These are phyloP conservation scores for Daldinia childiae DNA, from an alignment of 495 filamentous ascomycete genomes.

Conservation along the genomic window DNA sequence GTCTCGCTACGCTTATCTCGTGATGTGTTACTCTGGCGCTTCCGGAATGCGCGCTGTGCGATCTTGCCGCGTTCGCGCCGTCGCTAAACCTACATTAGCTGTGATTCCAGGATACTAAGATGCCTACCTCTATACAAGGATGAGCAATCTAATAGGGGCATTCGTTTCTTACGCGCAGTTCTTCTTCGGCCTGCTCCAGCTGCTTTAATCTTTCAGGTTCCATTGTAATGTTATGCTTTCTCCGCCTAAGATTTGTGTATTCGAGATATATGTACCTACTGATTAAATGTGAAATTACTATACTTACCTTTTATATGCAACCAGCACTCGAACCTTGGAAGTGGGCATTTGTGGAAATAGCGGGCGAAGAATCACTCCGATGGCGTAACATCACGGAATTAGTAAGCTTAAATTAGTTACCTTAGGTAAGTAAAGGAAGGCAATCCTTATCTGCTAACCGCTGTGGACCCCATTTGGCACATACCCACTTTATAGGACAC, in stretches of 20 bases:
- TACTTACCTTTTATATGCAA: neutral
- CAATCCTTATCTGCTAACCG: no score
- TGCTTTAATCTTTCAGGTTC: constrained; percentile 21
- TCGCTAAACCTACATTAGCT: constrained; percentile 28
- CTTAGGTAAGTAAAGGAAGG: neutral
- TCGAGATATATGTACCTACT: no score
- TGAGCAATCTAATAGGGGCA: neutral
- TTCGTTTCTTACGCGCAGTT: constrained; percentile 18
- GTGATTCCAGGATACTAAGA: neutral
- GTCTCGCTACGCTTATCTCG: constrained; percentile 22
- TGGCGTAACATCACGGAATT: constrained; percentile 15
- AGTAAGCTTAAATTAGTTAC: neutral
- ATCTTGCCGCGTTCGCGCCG: constrained; percentile 41
- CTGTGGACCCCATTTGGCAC: no score
- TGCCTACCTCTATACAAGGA: neutral
- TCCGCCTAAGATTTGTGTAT: neutral
- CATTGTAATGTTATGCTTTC: constrained; percentile 11
- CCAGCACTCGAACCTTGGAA: neutral
- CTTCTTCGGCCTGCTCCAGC: constrained; percentile 25
- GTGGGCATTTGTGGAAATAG: neutral
- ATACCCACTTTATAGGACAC: no score
- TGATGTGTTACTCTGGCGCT: constrained; percentile 22
- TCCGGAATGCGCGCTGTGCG: constrained; percentile 39
- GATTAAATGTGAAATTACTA: neutral
- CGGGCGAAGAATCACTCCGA: constrained; percentile 18